Evolutionary conservation across 2,329 filamentous ascomycete genomes (phyloP).

Genomic region (Claviceps citrina): DNA sequence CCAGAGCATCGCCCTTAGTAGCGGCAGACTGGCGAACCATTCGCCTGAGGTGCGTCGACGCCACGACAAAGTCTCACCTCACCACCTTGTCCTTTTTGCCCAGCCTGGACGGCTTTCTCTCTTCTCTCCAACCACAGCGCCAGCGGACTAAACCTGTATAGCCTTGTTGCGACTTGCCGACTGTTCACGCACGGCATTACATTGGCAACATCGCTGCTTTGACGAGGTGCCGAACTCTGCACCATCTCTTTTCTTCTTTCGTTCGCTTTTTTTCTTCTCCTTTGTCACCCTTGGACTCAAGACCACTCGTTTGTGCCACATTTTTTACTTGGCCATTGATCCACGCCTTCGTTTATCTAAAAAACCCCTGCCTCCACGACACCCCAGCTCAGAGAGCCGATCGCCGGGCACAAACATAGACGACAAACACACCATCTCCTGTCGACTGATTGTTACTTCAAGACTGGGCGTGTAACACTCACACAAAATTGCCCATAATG

Average conservation of each 20-base stretch:
- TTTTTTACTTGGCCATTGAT: background rate
- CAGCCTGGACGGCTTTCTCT: background rate
- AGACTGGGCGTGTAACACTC: conserved; percentile 3
- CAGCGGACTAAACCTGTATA: too few relatives aligned
- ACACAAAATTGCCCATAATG: conserved; percentile 39
- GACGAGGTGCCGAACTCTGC: background rate
- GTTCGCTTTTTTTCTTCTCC: background rate
- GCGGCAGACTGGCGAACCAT: background rate
- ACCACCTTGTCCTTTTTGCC: background rate
- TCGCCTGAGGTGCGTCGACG: background rate
- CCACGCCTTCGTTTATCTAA: conserved; percentile 3
- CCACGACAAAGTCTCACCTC: background rate
- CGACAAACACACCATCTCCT: background rate
- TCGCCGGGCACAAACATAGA: background rate
- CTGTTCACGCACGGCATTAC: conserved; percentile 1
- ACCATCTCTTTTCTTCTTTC: background rate
- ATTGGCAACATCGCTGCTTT: background rate
- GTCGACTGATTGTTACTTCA: background rate
- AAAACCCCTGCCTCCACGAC: background rate
- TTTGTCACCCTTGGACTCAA: background rate
- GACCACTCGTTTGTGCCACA: conserved; percentile 5
- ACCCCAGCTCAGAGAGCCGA: conserved; percentile 10
- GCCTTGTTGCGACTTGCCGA: background rate
- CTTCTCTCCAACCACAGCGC: background rate
- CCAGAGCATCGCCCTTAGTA: background rate